phyloP scores from a whole-genome alignment of 108 stramenopile genomes.

The Cylindrotheca closterium region DNA sequence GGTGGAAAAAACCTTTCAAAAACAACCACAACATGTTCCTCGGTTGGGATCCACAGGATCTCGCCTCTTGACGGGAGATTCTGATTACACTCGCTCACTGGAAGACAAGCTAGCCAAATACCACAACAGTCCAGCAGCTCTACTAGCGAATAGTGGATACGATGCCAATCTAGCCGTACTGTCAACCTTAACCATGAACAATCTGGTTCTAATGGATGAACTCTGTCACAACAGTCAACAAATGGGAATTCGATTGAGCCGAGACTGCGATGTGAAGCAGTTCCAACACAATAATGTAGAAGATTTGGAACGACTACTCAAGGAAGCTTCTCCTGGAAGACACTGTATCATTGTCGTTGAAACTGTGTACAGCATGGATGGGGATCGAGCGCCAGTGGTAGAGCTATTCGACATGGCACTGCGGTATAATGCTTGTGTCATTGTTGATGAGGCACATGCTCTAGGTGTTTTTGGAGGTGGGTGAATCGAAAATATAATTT shows the following conservation, averaged over 20 bases:
- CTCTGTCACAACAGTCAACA: slow-evolving; percentile 90
- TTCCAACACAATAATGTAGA: slow-evolving; percentile 87
- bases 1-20: slow-evolving; percentile 45
- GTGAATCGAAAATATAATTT: slow-evolving; percentile 13
- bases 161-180: slow-evolving; percentile 94
- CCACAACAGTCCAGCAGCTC: slow-evolving; percentile 75
- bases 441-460: slow-evolving; percentile 94
- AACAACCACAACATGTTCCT: neutral
- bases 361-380: slow-evolving; percentile 98
- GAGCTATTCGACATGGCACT: slow-evolving; percentile 65
- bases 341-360: slow-evolving; percentile 84
- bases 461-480: slow-evolving; percentile 67
- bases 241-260: slow-evolving; percentile 82
- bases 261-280: slow-evolving; percentile 27
- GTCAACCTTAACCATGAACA: slow-evolving; percentile 62
- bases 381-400: slow-evolving; percentile 88
- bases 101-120: slow-evolving; percentile 70
- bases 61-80: slow-evolving; percentile 93
- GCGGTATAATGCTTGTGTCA: slow-evolving; percentile 53
- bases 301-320: slow-evolving; percentile 58
- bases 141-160: slow-evolving; percentile 95
- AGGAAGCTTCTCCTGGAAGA: slow-evolving; percentile 18
- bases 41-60: slow-evolving; percentile 88
- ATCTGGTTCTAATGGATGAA: slow-evolving; percentile 88
- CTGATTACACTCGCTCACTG: slow-evolving; percentile 59